Percentiles rank a stretch among this genome's conserved stretches.
These are phyloP conservation scores for Przewalskia tangutica DNA, from an alignment of 257 asterid species.

Conservation along the genomic window DNA sequence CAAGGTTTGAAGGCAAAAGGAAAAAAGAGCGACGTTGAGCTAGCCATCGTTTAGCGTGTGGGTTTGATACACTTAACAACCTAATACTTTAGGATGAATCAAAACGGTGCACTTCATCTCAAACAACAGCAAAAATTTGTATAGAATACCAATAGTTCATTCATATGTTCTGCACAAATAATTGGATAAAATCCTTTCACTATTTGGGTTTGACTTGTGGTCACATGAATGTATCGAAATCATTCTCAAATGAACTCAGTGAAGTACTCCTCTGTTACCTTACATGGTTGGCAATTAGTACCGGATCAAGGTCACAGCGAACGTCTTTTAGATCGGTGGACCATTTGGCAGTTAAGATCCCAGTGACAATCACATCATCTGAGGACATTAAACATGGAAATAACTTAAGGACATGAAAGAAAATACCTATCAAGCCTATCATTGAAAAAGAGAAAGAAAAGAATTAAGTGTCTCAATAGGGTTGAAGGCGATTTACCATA, in stretches of 20 bases:
- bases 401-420: conserved; percentile 1
- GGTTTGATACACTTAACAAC: neutral
- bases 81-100: neutral
- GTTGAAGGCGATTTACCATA: neutral
- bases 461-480: neutral
- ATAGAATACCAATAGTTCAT: neutral
- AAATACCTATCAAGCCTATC: neutral
- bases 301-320: conserved; percentile 98
- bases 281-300: conserved; percentile 72
- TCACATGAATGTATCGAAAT: neutral
- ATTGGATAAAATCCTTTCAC: neutral
- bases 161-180: neutral
- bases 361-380: conserved; percentile 93
- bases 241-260: neutral
- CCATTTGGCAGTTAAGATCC: conserved; percentile 91
- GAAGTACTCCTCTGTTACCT: conserved; percentile 39
- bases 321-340: conserved; percentile 70
- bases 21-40: neutral
- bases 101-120: neutral
- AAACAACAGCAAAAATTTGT: neutral
- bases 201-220: neutral
- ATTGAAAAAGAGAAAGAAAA: neutral
- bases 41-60: neutral
- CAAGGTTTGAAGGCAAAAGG: neutral
- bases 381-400: conserved; percentile 19